Evolutionary conservation across 2,329 filamentous ascomycete species (phyloP).

Genomic region (Cadophora sp.): DNA sequence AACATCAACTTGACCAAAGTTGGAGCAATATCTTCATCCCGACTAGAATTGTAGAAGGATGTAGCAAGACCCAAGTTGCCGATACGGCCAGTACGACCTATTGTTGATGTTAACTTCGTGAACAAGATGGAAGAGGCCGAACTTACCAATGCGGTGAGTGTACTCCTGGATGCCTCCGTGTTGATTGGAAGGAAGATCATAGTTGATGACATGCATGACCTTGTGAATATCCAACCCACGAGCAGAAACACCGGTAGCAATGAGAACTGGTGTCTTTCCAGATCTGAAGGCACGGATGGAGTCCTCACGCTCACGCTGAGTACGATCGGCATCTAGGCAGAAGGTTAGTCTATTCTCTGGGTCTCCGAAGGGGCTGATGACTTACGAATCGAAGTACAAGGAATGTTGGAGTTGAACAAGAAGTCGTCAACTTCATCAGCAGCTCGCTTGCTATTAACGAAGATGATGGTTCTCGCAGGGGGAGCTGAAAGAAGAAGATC

Average conservation of each 20-base stretch:
- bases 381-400: slow-evolving; percentile 84
- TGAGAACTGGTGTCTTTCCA: slow-evolving; percentile 77
- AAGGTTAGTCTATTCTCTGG: not conserved
- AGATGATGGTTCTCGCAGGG: slow-evolving; percentile 84
- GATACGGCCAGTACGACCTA: slow-evolving; percentile 91
- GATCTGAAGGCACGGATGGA: slow-evolving; percentile 84
- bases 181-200: slow-evolving; percentile 75
- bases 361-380: not conserved
- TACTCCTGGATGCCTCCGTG: slow-evolving; percentile 95
- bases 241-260: slow-evolving; percentile 85
- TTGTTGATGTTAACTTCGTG: slow-evolving; percentile 28
- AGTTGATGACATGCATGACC: slow-evolving; percentile 93
- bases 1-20: slow-evolving; percentile 78
- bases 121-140: not conserved
- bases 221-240: slow-evolving; percentile 90
- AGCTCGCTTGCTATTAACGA: slow-evolving; percentile 80
- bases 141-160: slow-evolving; percentile 87
- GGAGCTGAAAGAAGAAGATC: slow-evolving; percentile 74
- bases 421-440: slow-evolving; percentile 90
- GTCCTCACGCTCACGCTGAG: slow-evolving; percentile 90
- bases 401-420: slow-evolving; percentile 79
- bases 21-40: slow-evolving; percentile 50
- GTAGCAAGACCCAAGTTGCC: slow-evolving; percentile 86
- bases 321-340: slow-evolving; percentile 68
- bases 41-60: slow-evolving; percentile 83